phyloP scores from a whole-genome alignment of 208 protist species.

The Strigomonas culicis region DNA sequence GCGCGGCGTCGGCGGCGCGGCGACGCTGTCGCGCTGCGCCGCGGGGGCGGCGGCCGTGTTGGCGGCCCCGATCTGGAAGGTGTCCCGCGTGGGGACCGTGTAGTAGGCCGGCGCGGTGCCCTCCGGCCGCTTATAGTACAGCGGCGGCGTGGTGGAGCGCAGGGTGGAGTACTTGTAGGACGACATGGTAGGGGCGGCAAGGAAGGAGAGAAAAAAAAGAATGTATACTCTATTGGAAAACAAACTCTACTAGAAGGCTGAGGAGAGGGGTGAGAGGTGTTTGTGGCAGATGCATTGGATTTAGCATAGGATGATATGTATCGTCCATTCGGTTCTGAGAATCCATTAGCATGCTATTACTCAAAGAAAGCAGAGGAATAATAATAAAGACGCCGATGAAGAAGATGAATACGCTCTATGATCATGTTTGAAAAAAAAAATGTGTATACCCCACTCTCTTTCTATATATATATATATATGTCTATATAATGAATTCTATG shows the following conservation, averaged over 20 bases:
- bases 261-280: slow-evolving; percentile 2
- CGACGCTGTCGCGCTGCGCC: slow-evolving; percentile 2
- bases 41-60: slow-evolving; percentile 6
- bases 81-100: slow-evolving; percentile 18
- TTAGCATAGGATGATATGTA: too few relatives aligned
- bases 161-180: slow-evolving; percentile 23
- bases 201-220: slow-evolving; percentile 1
- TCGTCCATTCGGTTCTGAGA: too few relatives aligned
- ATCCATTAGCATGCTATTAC: too few relatives aligned
- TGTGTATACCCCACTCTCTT: background rate
- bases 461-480: background rate
- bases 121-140: slow-evolving; percentile 60
- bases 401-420: background rate
- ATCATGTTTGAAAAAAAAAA: background rate
- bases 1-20: slow-evolving; percentile 23
- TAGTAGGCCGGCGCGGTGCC: slow-evolving; percentile 45
- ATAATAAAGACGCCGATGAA: too few relatives aligned
- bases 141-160: slow-evolving; percentile 61
- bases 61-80: background rate
- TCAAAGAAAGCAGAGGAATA: too few relatives aligned
- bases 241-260: background rate
- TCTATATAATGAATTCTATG: background rate
- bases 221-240: background rate
- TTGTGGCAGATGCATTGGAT: background rate
- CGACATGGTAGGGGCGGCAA: slow-evolving; percentile 13